Conservation (phyloP, 169 alveolate species). For the Cryptosporidium baileyi region DNA sequence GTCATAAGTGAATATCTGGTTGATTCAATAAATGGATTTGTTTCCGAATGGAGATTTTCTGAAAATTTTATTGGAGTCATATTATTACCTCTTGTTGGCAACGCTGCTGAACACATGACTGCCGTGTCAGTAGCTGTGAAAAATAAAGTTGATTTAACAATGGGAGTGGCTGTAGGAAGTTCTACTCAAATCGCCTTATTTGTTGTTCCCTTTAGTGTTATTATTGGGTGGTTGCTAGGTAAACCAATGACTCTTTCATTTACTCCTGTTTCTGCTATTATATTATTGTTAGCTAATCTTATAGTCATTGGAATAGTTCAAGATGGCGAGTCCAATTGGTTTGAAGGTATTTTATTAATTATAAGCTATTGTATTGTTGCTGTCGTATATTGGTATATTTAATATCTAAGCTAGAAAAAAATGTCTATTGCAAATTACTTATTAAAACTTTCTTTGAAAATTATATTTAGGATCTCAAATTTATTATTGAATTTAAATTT, state of each 20-base stretch:
- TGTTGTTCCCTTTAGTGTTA: constrained; percentile 86
- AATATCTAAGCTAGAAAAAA: neutral
- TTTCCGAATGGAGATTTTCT: constrained; percentile 77
- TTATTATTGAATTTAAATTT: no score
- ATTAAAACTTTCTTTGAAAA: no score
- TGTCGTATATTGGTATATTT: constrained; percentile 74
- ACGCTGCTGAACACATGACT: constrained; percentile 85
- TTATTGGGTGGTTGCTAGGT: constrained; percentile 85
- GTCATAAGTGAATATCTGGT: constrained; percentile 76
- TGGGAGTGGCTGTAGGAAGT: constrained; percentile 90
- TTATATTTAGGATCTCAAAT: no score
- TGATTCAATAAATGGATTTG: constrained; percentile 78
- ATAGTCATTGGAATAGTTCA: constrained; percentile 81
- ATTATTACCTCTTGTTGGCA: constrained; percentile 83
- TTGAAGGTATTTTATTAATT: constrained; percentile 84
- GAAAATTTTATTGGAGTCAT: constrained; percentile 88
- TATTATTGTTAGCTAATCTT: constrained; percentile 78
- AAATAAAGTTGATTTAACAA: constrained; percentile 85
- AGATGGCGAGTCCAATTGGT: constrained; percentile 88
- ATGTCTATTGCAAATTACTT: no score
- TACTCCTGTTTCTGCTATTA: constrained; percentile 79
- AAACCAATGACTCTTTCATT: constrained; percentile 85
- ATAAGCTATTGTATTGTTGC: constrained; percentile 83
- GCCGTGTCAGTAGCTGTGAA: constrained; percentile 85
- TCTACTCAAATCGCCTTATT: constrained; percentile 82